phyloP scores from a whole-genome alignment of 1,284 basidiomycete genomes.

The Ustilago sp. region DNA sequence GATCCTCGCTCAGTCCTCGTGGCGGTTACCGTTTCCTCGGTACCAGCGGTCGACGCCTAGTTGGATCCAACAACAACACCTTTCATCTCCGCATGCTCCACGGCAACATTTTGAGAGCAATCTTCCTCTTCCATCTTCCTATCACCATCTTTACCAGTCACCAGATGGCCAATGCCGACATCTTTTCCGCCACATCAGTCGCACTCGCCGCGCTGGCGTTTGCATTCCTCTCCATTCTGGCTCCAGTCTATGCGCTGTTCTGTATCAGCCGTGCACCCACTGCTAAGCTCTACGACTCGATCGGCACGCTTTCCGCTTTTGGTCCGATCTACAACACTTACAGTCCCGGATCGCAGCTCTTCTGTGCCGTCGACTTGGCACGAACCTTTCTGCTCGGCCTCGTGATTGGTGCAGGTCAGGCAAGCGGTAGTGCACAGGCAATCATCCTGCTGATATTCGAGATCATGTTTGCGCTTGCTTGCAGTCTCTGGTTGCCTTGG shows the following conservation, averaged over 20 bases:
- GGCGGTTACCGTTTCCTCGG: constrained; percentile 52
- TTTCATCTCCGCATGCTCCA: constrained; percentile 70
- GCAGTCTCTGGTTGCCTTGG: constrained; percentile 85
- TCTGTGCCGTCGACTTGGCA: constrained; percentile 82
- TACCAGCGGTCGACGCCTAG: constrained; percentile 14
- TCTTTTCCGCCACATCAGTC: constrained; percentile 74
- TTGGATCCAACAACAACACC: constrained; percentile 47
- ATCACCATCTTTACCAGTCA: constrained; percentile 90
- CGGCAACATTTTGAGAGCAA: constrained; percentile 88
- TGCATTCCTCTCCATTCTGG: constrained; percentile 80
- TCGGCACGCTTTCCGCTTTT: constrained; percentile 85
- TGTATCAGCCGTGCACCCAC: constrained; percentile 83
- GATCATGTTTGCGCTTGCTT: constrained; percentile 56
- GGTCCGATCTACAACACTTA: constrained; percentile 98
- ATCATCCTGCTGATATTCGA: constrained; percentile 78
- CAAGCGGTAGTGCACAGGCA: constrained; percentile 88
- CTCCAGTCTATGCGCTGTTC: constrained; percentile 81
- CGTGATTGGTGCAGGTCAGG: constrained; percentile 88
- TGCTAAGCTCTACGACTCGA: constrained; percentile 93
- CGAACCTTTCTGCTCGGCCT: constrained; percentile 83
- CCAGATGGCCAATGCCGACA: constrained; percentile 78
- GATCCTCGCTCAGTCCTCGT: constrained; percentile 42
- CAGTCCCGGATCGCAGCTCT: constrained; percentile 88
- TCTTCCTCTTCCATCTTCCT: constrained; percentile 92
- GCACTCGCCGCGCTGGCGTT: constrained; percentile 82